Base-by-base conservation (phyloP, 129 eudicot species). In the Solidago caesia region DNA sequence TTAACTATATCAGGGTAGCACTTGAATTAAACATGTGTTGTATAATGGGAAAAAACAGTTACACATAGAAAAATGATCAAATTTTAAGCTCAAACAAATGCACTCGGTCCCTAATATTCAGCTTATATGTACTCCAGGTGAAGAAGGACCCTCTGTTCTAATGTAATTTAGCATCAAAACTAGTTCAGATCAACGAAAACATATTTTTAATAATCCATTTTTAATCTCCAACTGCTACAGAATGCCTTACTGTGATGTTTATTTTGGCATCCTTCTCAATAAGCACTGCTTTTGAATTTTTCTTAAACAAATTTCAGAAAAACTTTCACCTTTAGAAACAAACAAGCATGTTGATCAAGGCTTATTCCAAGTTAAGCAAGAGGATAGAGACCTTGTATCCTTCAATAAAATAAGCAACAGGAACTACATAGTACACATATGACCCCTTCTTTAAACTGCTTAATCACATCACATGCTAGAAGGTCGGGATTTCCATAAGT, bases 211-310 rank as follows among this genome's bases (percentile, higher is more conserved):
- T 51, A 52, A 33, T 62, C 52, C 4, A 7, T 39, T 70, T 70
- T 15, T 33, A 33, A 62, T 70, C 47, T 29, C n/a, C 64, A 29
- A 33, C 48, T 70, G 33, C 74, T 51, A 70, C 74, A 70, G 48
- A 70, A 56, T 61, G 69, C 42, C 78, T 47, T 27, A 73, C 47
- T 47, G 10, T 51, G 33, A 47, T 33, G 14, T 9, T 61, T 61
- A 47, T 26, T 21, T 59, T 73, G 68, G 68, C 77, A 59, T 73
- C 68, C 68, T 59, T 57, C 76, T 57, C 21, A 72, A 72, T 6
- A 11, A 4, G 14, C 46, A 26, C 29, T 61, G 15, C 21, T 61
- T 15, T 33, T 44, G 57, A 60, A 5, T 58, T 7, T 5, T 21
- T 59, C 57, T 44, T 60, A 58, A 60, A 12, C 14, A 59, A 27